Conservation (phyloP, 176 grass and related monocot species). For the Carex cristatella region DNA sequence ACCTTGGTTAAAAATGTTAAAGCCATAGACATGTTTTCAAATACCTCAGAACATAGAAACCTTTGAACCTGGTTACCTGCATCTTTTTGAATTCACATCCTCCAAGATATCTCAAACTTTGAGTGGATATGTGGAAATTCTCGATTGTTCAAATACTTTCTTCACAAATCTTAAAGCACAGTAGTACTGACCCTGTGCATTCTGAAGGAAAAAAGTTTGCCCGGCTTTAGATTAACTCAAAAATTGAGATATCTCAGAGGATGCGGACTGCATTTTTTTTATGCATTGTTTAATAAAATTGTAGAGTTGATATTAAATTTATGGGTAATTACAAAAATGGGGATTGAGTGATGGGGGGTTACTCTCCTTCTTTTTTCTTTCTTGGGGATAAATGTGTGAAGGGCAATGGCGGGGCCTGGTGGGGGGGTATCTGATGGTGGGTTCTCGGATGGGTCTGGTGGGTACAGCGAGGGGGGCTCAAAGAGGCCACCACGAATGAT, state of each 20-base stretch:
- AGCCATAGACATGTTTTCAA: background rate
- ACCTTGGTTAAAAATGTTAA: background rate
- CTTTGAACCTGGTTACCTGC: background rate
- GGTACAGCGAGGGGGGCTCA: constrained; percentile 63
- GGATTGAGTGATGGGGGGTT: constrained; percentile 87
- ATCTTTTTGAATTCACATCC: no score
- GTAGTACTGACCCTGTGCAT: no score
- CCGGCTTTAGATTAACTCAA: no score
- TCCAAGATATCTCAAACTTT: no score
- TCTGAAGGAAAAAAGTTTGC: no score
- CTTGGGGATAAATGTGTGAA: constrained; percentile 74
- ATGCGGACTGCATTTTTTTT: background rate
- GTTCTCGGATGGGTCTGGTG: constrained; percentile 62
- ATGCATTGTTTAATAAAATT: background rate
- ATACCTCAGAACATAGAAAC: background rate
- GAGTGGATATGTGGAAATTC: no score
- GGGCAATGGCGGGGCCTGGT: constrained; percentile 84
- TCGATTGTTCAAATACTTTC: no score
- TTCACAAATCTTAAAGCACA: no score
- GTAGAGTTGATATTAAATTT: constrained; percentile 19
- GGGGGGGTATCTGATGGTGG: constrained; percentile 82
- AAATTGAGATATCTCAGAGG: no score
- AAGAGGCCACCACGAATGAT: constrained; percentile 93
- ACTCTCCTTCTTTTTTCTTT: constrained; percentile 47
- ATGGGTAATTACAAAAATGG: constrained; percentile 57